Evolutionary conservation across 2,329 filamentous ascomycete species (phyloP).

Genomic region (Septoria petroselini): DNA sequence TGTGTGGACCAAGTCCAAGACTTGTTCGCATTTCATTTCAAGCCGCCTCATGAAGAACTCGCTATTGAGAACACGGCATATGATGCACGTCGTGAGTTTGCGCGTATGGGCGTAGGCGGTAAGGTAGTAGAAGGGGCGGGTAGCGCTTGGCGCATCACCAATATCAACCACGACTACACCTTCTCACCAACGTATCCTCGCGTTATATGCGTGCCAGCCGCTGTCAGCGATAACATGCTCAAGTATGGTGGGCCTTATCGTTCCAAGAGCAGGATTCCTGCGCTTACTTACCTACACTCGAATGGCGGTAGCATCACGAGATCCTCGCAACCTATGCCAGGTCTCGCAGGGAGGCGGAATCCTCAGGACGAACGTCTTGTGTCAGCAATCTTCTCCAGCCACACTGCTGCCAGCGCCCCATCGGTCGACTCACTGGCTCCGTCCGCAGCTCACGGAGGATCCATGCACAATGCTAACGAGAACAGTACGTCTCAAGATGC

Average conservation of each 20-base stretch:
- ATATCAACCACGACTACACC: slow-evolving; percentile 83
- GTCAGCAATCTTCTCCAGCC: slow-evolving; percentile 81
- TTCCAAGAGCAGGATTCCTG: slow-evolving; percentile 83
- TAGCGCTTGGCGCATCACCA: slow-evolving; percentile 82
- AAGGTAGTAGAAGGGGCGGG: slow-evolving; percentile 61
- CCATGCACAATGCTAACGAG: too few relatives aligned
- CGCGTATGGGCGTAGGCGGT: slow-evolving; percentile 78
- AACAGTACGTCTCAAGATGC: too few relatives aligned
- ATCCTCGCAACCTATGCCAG: slow-evolving; percentile 87
- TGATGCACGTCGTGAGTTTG: slow-evolving; percentile 79
- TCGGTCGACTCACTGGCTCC: too few relatives aligned
- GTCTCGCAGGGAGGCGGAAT: slow-evolving; percentile 76
- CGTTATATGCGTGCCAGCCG: slow-evolving; percentile 76
- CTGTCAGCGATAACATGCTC: slow-evolving; percentile 93
- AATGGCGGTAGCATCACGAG: slow-evolving; percentile 97
- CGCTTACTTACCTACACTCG: slow-evolving; percentile 89
- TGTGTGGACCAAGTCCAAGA: slow-evolving; percentile 80
- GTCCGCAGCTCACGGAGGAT: too few relatives aligned
- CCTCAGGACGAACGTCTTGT: slow-evolving; percentile 95
- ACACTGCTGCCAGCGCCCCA: slow-evolving; percentile 19
- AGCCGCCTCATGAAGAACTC: slow-evolving; percentile 62
- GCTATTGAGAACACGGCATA: slow-evolving; percentile 78
- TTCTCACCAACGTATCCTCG: slow-evolving; percentile 93
- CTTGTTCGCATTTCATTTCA: slow-evolving; percentile 85
- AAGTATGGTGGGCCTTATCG: slow-evolving; percentile 90